These are phyloP conservation scores for Sporisorium scitamineum DNA, from an alignment of 1,284 basidiomycete species.

Conservation along the genomic window DNA sequence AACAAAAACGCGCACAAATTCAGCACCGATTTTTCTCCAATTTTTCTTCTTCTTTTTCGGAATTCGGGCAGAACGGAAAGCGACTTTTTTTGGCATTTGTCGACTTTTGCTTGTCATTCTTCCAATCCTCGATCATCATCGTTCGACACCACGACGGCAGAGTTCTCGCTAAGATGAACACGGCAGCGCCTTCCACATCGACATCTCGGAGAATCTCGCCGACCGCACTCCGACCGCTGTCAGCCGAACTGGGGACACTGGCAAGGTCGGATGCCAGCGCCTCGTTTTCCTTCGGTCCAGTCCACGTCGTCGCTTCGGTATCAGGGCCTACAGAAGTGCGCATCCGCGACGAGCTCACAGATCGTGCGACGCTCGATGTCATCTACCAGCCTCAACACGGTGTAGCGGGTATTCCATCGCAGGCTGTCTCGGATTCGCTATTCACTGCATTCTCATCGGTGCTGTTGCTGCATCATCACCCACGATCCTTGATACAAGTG, in stretches of 20 bases:
- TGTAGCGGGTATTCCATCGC: conserved; percentile 65
- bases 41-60: conserved; percentile 9
- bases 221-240: conserved; percentile 37
- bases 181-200: conserved; percentile 5
- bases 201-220: conserved; percentile 25
- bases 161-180: not conserved
- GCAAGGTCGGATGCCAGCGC: conserved; percentile 57
- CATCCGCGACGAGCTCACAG: conserved; percentile 72
- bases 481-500: conserved; percentile 75
- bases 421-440: conserved; percentile 25
- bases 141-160: not conserved
- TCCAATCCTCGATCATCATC: conserved; percentile 7
- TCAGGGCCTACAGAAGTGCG: conserved; percentile 73
- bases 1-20: not conserved
- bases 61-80: conserved; percentile 3
- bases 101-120: not conserved
- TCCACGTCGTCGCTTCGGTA: conserved; percentile 68
- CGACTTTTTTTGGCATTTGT: not conserved
- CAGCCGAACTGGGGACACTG: conserved; percentile 28
- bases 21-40: not conserved
- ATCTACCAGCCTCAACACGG: conserved; percentile 72
- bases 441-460: conserved; percentile 60
- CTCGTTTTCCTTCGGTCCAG: conserved; percentile 54
- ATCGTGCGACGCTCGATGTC: conserved; percentile 73
- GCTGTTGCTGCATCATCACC: conserved; percentile 71